These are phyloP conservation scores for Leccinum variicolor DNA, from an alignment of 768 basidiomycete species.

Conservation along the genomic window DNA sequence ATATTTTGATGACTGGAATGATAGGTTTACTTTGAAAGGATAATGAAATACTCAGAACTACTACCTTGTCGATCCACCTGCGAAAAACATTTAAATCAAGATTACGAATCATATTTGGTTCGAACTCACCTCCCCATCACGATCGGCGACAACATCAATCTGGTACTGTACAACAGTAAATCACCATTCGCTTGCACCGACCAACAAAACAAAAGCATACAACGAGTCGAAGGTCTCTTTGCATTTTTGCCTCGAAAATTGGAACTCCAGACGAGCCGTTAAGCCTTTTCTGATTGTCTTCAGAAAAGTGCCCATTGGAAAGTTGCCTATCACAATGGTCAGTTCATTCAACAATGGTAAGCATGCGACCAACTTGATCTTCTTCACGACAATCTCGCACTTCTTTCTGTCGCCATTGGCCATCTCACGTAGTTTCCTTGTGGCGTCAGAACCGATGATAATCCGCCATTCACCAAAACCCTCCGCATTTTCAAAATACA, in stretches of 20 bases:
- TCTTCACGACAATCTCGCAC: slow-evolving; percentile 59
- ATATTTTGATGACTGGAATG: slow-evolving; percentile 42
- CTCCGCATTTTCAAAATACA: slow-evolving; percentile 55
- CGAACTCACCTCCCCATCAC: slow-evolving; percentile 28
- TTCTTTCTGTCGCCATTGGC: slow-evolving; percentile 42
- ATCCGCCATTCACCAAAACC: slow-evolving; percentile 67
- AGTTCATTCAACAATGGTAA: neutral
- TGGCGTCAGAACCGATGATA: slow-evolving; percentile 49
- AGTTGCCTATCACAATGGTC: slow-evolving; percentile 46
- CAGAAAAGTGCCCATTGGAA: slow-evolving; percentile 66
- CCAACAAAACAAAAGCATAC: slow-evolving; percentile 30
- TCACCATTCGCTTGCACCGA: neutral
- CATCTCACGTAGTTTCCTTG: slow-evolving; percentile 45
- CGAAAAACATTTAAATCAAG: slow-evolving; percentile 5
- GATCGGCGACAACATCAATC: slow-evolving; percentile 43
- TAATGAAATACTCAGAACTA: neutral
- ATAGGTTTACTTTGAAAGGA: neutral
- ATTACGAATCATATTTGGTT: neutral
- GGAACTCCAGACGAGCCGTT: slow-evolving; percentile 48
- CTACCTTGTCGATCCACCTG: slow-evolving; percentile 41
- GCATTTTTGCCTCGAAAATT: slow-evolving; percentile 69
- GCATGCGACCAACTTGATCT: slow-evolving; percentile 51
- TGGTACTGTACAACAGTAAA: slow-evolving; percentile 38
- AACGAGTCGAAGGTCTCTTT: slow-evolving; percentile 46
- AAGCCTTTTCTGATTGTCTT: slow-evolving; percentile 63